A percentile compares a stretch with the other conserved stretches of the same genome.
Evolutionary conservation across 1,139 yeast genomes (phyloP).

Genomic region (Candida glucosophila): DNA sequence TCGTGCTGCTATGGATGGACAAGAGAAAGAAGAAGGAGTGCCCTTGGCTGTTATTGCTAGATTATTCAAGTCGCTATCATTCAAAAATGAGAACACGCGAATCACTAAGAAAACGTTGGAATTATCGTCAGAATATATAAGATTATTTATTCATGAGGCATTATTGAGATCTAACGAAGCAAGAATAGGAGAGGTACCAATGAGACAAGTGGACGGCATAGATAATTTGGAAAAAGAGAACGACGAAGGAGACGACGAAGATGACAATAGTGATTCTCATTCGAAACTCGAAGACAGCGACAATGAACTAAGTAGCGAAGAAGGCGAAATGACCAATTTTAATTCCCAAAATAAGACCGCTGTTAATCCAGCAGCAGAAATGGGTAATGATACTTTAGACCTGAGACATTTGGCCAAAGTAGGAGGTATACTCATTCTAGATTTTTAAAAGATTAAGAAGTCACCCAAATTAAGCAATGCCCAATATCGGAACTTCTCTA

Average conservation of each 20-base stretch:
- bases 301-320: constrained; percentile 6
- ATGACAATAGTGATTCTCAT: constrained; percentile 5
- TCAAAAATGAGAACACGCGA: constrained; percentile 37
- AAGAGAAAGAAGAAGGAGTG: constrained; percentile 4
- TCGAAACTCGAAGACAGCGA: background rate
- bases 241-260: constrained; percentile 9
- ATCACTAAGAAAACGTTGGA: constrained; percentile 43
- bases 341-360: constrained; percentile 14
- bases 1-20: no score
- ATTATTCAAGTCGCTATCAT: constrained; percentile 44
- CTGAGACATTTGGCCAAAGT: constrained; percentile 44
- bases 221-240: constrained; percentile 14
- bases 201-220: constrained; percentile 23
- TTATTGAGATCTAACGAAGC: constrained; percentile 52
- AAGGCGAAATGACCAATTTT: constrained; percentile 9
- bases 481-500: no score
- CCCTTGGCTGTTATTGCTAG: constrained; percentile 46
- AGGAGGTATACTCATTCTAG: constrained; percentile 50
- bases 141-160: constrained; percentile 57
- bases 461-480: no score
- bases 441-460: constrained; percentile 40
- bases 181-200: constrained; percentile 22
- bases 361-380: constrained; percentile 7
- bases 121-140: constrained; percentile 47
- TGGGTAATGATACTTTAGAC: constrained; percentile 32